A percentile compares a stretch with the other conserved stretches of the same genome.
phyloP scores from a whole-genome alignment of 2,329 filamentous ascomycete species.

The Aspergillus neoniger region DNA sequence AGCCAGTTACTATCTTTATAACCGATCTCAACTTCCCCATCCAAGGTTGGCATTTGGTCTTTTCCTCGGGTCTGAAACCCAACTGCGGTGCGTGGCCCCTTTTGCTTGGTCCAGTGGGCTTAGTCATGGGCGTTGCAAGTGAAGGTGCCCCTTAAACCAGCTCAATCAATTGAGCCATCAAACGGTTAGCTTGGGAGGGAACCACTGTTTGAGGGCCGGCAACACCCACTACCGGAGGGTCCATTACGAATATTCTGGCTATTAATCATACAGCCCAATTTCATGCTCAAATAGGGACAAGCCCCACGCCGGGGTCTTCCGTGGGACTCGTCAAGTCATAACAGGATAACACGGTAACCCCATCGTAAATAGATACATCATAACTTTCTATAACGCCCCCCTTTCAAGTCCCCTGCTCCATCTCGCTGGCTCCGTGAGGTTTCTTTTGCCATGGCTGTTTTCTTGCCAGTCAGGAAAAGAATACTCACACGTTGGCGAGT shows the following conservation, averaged over 20 bases:
- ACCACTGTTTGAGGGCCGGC: neutral
- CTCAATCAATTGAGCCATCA: too few species aligned
- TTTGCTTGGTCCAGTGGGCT: neutral
- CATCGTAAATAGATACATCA: neutral
- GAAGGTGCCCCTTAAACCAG: too few species aligned
- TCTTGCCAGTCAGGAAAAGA: neutral
- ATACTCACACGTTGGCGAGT: neutral
- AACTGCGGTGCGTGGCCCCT: neutral
- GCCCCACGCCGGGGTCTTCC: neutral
- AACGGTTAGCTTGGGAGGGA: too few species aligned
- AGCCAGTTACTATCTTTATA: too few species aligned
- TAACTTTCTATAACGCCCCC: neutral
- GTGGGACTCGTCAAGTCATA: neutral
- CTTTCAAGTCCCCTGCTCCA: slow-evolving; percentile 4
- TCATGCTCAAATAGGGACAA: neutral
- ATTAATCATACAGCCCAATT: neutral
- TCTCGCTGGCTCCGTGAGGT: neutral
- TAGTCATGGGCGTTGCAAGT: neutral
- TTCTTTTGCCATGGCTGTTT: neutral
- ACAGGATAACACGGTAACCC: neutral
- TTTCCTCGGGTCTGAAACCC: neutral
- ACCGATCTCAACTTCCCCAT: neutral
- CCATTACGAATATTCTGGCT: neutral
- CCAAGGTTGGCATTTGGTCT: neutral
- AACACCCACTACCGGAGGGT: neutral